These are phyloP conservation scores for Medicago arabica DNA, from an alignment of 306 rosid genomes.

Conservation along the genomic window DNA sequence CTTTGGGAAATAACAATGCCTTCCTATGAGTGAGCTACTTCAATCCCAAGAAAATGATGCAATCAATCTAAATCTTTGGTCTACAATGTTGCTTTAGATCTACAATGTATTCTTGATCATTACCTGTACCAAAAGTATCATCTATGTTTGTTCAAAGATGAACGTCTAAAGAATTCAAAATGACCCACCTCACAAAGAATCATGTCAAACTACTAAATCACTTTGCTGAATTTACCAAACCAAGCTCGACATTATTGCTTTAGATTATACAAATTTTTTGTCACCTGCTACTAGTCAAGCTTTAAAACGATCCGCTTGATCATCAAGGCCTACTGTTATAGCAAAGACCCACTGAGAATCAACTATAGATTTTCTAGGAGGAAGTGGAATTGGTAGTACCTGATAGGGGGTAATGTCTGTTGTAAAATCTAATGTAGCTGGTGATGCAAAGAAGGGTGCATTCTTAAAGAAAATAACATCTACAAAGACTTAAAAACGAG, in stretches of 20 bases:
- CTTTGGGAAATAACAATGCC: not conserved
- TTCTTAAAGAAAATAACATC: not conserved
- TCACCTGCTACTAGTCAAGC: not conserved
- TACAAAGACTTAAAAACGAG: not conserved
- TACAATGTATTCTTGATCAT: not conserved
- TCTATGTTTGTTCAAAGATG: not conserved
- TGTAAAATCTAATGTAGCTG: not conserved
- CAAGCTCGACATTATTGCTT: not conserved
- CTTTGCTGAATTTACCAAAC: not conserved
- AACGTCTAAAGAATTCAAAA: not conserved
- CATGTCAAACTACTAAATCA: not conserved
- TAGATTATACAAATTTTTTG: not conserved
- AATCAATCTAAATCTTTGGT: not conserved
- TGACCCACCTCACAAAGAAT: not conserved
- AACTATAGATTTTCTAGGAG: not conserved
- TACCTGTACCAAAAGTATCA: not conserved
- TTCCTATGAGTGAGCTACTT: not conserved
- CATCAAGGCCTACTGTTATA: not conserved
- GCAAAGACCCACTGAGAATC: not conserved
- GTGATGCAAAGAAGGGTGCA: no score
- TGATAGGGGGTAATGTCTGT: not conserved
- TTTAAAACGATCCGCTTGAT: not conserved
- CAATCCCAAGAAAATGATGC: slow-evolving; percentile 6
- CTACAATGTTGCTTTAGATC: not conserved
- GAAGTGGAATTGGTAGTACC: not conserved